These are phyloP conservation scores for Lasiosphaeria miniovina DNA, from an alignment of 495 filamentous ascomycete genomes.

Conservation along the genomic window DNA sequence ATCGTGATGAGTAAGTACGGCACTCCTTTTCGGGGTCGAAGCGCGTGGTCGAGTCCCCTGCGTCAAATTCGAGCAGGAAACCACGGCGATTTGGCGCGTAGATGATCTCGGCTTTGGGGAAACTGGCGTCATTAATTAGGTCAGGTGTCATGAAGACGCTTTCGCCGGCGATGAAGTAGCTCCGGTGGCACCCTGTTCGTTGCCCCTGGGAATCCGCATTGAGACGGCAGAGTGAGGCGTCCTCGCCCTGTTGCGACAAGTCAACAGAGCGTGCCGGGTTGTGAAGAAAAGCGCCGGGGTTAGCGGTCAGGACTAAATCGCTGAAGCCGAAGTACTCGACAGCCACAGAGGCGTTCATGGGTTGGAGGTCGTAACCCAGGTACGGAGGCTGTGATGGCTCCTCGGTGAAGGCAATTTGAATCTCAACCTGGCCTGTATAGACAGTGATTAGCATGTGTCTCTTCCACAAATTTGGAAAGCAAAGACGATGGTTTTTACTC, in stretches of 20 bases:
- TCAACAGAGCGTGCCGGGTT: conserved; percentile 1
- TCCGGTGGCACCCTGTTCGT: background rate
- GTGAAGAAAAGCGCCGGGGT: background rate
- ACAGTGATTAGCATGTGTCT: background rate
- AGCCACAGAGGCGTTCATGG: conserved; percentile 7
- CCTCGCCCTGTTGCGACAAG: conserved; percentile 1
- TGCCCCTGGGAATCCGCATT: background rate
- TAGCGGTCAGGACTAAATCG: conserved; percentile 3
- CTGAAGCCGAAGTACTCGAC: conserved; percentile 10
- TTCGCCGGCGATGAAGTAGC: conserved; percentile 13
- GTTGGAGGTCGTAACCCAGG: background rate
- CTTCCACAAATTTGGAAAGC: background rate
- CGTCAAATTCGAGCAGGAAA: conserved; percentile 13
- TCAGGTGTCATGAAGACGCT: conserved; percentile 5
- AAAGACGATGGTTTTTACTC: background rate
- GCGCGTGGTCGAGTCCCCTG: conserved; percentile 8
- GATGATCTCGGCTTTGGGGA: conserved; percentile 14
- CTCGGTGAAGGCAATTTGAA: conserved; percentile 3
- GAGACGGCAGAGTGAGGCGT: background rate
- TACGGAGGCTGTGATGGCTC: conserved; percentile 1
- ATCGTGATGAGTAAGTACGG: conserved; percentile 14
- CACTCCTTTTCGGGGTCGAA: conserved; percentile 10
- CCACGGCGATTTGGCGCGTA: conserved; percentile 12
- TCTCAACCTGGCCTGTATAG: conserved; percentile 9
- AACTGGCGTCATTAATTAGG: conserved; percentile 10